Evolutionary conservation across 73 alveolate species (phyloP).

Genomic region (Paramecium sonneborni): DNA sequence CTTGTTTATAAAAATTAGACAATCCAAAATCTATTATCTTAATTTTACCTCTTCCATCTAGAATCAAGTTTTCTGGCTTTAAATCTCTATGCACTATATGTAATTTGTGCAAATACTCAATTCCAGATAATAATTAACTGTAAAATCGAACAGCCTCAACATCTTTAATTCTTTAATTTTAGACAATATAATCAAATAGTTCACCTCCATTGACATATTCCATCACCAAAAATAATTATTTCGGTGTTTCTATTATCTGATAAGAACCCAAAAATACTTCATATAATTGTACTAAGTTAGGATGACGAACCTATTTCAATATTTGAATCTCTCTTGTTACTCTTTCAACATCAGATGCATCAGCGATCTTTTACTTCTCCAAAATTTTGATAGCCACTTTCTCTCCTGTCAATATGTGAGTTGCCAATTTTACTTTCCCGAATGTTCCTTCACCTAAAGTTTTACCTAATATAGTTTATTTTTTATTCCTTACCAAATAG

Average conservation of each 20-base stretch:
- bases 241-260: slow-evolving; percentile 76
- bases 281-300: slow-evolving; percentile 87
- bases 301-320: slow-evolving; percentile 90
- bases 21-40: slow-evolving; percentile 96
- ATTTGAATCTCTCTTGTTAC: slow-evolving; percentile 96
- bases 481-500: background rate
- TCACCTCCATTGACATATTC: slow-evolving; percentile 96
- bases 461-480: slow-evolving; percentile 29
- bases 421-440: slow-evolving; percentile 84
- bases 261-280: slow-evolving; percentile 61
- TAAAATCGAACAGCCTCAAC: slow-evolving; percentile 86
- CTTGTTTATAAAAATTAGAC: slow-evolving; percentile 81
- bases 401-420: slow-evolving; percentile 85
- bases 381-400: slow-evolving; percentile 84
- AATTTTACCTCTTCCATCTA: slow-evolving; percentile 80
- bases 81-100: slow-evolving; percentile 92
- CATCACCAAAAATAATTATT: slow-evolving; percentile 89
- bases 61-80: slow-evolving; percentile 94
- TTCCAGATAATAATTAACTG: slow-evolving; percentile 87
- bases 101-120: slow-evolving; percentile 89
- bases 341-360: slow-evolving; percentile 88
- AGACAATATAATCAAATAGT: slow-evolving; percentile 90
- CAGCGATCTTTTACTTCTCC: slow-evolving; percentile 80
- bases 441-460: slow-evolving; percentile 87
- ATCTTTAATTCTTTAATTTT: slow-evolving; percentile 79